Evolutionary conservation across 164 flowering plant species (phyloP).

Genomic region (Pachysandra terminalis): DNA sequence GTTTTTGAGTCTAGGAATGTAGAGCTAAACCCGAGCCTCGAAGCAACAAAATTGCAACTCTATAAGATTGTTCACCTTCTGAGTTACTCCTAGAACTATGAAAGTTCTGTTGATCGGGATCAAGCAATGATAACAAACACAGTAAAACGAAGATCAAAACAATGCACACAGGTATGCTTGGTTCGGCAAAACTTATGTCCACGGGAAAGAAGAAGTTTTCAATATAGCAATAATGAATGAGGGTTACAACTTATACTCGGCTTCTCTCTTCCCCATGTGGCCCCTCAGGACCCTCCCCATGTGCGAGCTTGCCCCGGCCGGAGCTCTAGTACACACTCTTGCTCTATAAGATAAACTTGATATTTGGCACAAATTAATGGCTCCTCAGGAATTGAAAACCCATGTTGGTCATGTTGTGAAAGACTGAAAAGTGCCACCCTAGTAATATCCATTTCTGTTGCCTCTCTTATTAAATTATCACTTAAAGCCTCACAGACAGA

Average conservation of each 20-base stretch:
- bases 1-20: slow-evolving; percentile 30
- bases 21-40: slow-evolving; percentile 46
- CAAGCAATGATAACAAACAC: too few relatives aligned
- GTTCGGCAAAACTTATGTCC: too few relatives aligned
- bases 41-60: slow-evolving; percentile 47
- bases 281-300: slow-evolving; percentile 50
- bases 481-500: slow-evolving; percentile 36
- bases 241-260: too few relatives aligned
- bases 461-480: slow-evolving; percentile 21
- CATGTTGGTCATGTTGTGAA: slow-evolving; percentile 25
- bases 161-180: too few relatives aligned
- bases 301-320: slow-evolving; percentile 40
- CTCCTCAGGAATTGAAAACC: slow-evolving; percentile 18
- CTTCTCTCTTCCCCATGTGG: slow-evolving; percentile 44
- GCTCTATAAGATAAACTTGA: slow-evolving; percentile 42
- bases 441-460: slow-evolving; percentile 7
- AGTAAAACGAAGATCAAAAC: too few relatives aligned
- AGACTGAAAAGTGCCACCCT: slow-evolving; percentile 40
- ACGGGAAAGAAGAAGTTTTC: too few relatives aligned
- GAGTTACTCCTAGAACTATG: slow-evolving; percentile 53
- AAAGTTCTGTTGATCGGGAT: too few relatives aligned
- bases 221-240: too few relatives aligned
- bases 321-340: slow-evolving; percentile 42
- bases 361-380: slow-evolving; percentile 34
- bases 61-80: slow-evolving; percentile 52